Base-by-base conservation (phyloP, 345 rosid genomes). In the Aquilaria malaccensis region DNA sequence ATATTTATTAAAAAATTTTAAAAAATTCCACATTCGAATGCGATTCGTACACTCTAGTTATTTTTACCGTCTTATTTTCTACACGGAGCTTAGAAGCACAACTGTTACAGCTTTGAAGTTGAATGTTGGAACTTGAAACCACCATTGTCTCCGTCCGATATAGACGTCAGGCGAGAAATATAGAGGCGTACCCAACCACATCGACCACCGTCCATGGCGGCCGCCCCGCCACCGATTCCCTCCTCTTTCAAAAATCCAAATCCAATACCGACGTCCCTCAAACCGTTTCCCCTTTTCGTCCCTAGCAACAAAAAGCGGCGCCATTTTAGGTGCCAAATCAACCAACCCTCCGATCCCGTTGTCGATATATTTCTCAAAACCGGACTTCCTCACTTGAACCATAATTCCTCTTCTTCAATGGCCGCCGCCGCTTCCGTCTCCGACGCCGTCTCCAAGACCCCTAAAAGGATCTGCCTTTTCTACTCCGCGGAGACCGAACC, bases 381-480 rank as follows among this genome's bases (percentile, higher is more conserved):
- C 11, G 91, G 79, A 58, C 80, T 76, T 2, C 41, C 79, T 54
- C 83, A 70, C 57, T 30, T 80, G 56, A 62, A 74, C 43, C 88
- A 78, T 45, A 65, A 65, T 1, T 33, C 79, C 0, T 63, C 76
- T 52, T 66, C 91, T 2, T 43, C 74, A 63, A 72, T 85, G 11
- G 79, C 83, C 79, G 77, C 89, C 9, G 80, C 88, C 48, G 13
- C 81, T 15, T 63, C 83, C 6, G 62, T 72, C 29, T 72, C 85
- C 4, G 82, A 71, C 41, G 75, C 91, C 3, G 79, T 77, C 13
- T 31, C 83, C n/a, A 81, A 82, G 62, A 60, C 65, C 56, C 71
- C 73, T 47, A 89, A 89, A 71, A 80, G 79, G 47, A 86, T 89
- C 33, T 84, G 80, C 51, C 94, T 93, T 55, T 93, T 89, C 72